Conservation (phyloP, 495 filamentous ascomycete genomes). For the Trypethelium eluteriae region DNA sequence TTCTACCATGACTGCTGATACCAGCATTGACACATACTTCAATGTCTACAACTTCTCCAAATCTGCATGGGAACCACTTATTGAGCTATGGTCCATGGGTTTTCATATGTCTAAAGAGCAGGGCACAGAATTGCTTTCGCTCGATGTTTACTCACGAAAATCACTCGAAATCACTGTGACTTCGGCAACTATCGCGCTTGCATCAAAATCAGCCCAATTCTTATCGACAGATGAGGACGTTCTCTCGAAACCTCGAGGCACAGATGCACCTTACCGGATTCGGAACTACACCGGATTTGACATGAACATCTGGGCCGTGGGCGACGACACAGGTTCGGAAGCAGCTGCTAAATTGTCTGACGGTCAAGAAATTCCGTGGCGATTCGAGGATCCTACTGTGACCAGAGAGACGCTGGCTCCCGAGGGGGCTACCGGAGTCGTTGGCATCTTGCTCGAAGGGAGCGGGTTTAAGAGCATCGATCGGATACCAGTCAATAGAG, state of each 20-base stretch:
- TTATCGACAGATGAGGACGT: constrained; percentile 85
- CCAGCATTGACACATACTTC: constrained; percentile 81
- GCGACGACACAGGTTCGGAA: constrained; percentile 45
- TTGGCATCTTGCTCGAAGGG: constrained; percentile 78
- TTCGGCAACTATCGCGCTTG: constrained; percentile 85
- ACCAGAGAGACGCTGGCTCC: constrained; percentile 85
- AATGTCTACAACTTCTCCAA: constrained; percentile 99
- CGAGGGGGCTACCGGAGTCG: constrained; percentile 66
- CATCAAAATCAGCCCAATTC: constrained; percentile 87
- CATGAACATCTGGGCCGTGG: constrained; percentile 71
- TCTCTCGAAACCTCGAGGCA: constrained; percentile 82
- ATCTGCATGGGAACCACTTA: constrained; percentile 92
- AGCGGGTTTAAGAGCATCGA: constrained; percentile 88
- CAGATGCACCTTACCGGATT: constrained; percentile 86
- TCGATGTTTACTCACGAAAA: constrained; percentile 81
- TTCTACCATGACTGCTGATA: constrained; percentile 74
- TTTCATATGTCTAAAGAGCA: constrained; percentile 78
- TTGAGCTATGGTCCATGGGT: constrained; percentile 93
- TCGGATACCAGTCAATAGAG: constrained; percentile 82
- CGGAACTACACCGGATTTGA: constrained; percentile 94
- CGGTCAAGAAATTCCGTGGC: constrained; percentile 88
- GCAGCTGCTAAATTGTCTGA: constrained; percentile 75
- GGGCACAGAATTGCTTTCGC: constrained; percentile 64
- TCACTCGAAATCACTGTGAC: constrained; percentile 87
- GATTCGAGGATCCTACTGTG: constrained; percentile 89